Percentiles rank a stretch among this genome's conserved stretches.
Evolutionary conservation across 345 rosid genomes (phyloP).

Genomic region (Gossypium rotundifolium): DNA sequence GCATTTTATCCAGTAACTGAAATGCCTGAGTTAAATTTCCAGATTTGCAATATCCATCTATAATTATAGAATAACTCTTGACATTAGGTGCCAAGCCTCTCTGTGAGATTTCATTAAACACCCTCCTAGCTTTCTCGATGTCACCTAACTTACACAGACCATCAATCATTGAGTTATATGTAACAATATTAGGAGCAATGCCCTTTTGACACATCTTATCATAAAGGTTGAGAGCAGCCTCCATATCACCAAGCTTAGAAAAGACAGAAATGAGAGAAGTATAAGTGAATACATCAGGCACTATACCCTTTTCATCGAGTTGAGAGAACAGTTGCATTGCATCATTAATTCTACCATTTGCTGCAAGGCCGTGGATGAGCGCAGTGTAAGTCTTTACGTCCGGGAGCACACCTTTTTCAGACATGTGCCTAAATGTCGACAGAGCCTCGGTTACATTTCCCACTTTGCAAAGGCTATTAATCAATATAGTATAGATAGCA

Average conservation of each 20-base stretch:
- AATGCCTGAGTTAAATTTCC: constrained; percentile 58
- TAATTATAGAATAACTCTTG: constrained; percentile 61
- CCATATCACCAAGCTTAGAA: constrained; percentile 44
- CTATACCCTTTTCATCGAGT: constrained; percentile 44
- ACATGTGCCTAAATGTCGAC: constrained; percentile 46
- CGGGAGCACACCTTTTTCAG: constrained; percentile 39
- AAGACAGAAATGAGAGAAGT: constrained; percentile 62
- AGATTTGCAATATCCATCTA: constrained; percentile 70
- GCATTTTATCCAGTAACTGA: constrained; percentile 56
- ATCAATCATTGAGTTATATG: constrained; percentile 54
- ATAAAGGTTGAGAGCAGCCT: constrained; percentile 39
- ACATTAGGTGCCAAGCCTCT: constrained; percentile 43
- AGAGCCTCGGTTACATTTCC: constrained; percentile 51
- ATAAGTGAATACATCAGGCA: constrained; percentile 57
- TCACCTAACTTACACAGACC: constrained; percentile 62
- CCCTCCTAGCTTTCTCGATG: constrained; percentile 45
- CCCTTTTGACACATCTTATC: constrained; percentile 52
- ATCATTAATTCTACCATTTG: constrained; percentile 47
- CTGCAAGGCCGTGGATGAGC: constrained; percentile 64
- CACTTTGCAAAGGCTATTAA: constrained; percentile 61
- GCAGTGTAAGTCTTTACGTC: constrained; percentile 47
- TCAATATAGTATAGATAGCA: constrained; percentile 42
- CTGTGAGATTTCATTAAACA: constrained; percentile 52
- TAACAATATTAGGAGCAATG: constrained; percentile 48
- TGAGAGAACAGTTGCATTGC: constrained; percentile 56